Evolutionary conservation across 495 filamentous ascomycete species (phyloP).

Genomic region (Tuber magnatum): DNA sequence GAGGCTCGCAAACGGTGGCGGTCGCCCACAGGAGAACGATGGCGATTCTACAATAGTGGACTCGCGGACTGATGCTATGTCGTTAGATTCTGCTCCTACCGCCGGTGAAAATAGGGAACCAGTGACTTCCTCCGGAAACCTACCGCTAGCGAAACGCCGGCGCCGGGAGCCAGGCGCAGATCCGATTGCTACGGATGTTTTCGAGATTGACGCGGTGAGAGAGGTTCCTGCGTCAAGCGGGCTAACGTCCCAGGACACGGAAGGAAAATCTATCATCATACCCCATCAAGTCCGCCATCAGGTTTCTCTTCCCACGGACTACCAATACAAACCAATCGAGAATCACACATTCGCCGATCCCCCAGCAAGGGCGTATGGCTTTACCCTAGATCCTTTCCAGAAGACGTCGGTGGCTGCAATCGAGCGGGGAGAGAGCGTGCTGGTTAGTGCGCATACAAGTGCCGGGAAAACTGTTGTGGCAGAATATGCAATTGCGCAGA

Average conservation of each 20-base stretch:
- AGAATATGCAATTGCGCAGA: constrained; percentile 96
- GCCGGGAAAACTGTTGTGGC: constrained; percentile 97
- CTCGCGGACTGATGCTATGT: constrained; percentile 47
- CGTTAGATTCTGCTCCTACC: constrained; percentile 46
- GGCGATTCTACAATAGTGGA: constrained; percentile 34
- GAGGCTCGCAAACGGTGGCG: constrained; percentile 67
- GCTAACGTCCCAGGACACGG: constrained; percentile 52
- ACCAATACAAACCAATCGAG: constrained; percentile 85
- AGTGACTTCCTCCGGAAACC: constrained; percentile 19
- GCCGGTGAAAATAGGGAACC: constrained; percentile 37
- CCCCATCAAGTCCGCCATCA: constrained; percentile 98
- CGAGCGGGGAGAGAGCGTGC: constrained; percentile 85
- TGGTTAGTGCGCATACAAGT: constrained; percentile 95
- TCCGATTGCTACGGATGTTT: constrained; percentile 83
- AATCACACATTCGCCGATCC: constrained; percentile 78
- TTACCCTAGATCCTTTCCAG: constrained; percentile 95
- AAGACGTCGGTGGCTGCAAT: constrained; percentile 87
- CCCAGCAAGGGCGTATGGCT: constrained; percentile 75
- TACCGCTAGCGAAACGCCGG: constrained; percentile 57
- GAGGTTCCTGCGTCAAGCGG: constrained; percentile 76
- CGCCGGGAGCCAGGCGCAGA: constrained; percentile 57
- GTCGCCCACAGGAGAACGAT: constrained; percentile 51
- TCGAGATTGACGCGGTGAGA: constrained; percentile 90
- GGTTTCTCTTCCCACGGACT: constrained; percentile 86
- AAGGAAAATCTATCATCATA: constrained; percentile 61